A percentile compares a stretch with the other conserved stretches of the same genome.
Evolutionary conservation across 106 monocot species (phyloP).

Genomic region (Acorus gramineus): DNA sequence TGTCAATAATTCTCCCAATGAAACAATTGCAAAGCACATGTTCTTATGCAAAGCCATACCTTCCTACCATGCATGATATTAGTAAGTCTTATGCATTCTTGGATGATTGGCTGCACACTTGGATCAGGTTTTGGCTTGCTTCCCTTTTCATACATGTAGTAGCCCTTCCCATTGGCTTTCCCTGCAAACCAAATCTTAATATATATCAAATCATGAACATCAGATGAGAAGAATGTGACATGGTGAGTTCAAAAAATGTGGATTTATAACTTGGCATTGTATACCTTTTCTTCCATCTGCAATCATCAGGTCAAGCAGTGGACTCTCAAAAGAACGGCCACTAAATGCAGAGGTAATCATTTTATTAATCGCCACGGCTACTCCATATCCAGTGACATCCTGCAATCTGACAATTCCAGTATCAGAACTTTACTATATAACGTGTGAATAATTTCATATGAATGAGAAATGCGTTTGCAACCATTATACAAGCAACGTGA

Average conservation of each 20-base stretch:
- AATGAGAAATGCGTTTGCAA: too few species aligned
- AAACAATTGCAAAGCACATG: too few species aligned
- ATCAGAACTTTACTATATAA: too few species aligned
- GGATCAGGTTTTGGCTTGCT: conserved; percentile 87
- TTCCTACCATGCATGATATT: conserved; percentile 62
- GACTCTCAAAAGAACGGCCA: conserved; percentile 47
- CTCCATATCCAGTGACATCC: conserved; percentile 93
- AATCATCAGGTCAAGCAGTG: conserved; percentile 56
- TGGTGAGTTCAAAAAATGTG: neutral
- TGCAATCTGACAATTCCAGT: conserved; percentile 37
- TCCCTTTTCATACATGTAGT: conserved; percentile 81
- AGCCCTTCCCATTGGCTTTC: conserved; percentile 84
- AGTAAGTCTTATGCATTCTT: conserved; percentile 54
- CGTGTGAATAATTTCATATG: too few species aligned
- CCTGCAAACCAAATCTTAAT: conserved; percentile 28
- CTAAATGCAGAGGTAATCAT: conserved; percentile 51
- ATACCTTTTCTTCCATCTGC: conserved; percentile 66
- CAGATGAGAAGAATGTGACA: neutral
- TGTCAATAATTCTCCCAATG: too few species aligned
- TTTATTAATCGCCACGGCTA: conserved; percentile 69
- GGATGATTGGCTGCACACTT: conserved; percentile 49
- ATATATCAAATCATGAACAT: conserved; percentile 1
- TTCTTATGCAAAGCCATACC: conserved; percentile 17
- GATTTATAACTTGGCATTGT: neutral
- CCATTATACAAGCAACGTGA: too few species aligned